Percentiles rank a stretch among this genome's conserved stretches.
phyloP scores from a whole-genome alignment of 1,284 basidiomycete species.

The Pyrrhoderma lamaoense region DNA sequence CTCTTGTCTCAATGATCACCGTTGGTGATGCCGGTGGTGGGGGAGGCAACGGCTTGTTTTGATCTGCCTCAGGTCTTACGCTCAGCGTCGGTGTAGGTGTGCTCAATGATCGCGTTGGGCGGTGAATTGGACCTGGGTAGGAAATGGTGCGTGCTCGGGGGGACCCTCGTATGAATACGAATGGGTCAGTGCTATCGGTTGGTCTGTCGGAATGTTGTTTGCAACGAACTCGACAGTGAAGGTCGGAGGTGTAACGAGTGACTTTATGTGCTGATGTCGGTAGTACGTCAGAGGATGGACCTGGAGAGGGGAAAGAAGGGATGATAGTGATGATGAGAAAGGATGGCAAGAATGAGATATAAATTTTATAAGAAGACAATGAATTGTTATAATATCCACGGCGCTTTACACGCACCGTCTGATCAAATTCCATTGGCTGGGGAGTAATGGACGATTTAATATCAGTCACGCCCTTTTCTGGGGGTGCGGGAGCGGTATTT shows the following conservation, averaged over 20 bases:
- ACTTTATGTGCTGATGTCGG: conserved; percentile 10
- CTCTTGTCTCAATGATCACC: background rate
- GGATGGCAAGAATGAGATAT: too few relatives aligned
- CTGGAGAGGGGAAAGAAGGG: conserved; percentile 4
- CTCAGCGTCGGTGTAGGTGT: background rate
- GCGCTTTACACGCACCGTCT: too few relatives aligned
- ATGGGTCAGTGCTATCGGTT: conserved; percentile 3
- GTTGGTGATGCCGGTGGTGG: conserved; percentile 2
- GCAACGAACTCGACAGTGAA: conserved; percentile 1
- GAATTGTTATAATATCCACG: too few relatives aligned
- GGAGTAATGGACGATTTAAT: too few relatives aligned
- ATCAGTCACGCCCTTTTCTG: too few relatives aligned
- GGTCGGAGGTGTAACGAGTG: conserved; percentile 4
- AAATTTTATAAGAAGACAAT: too few relatives aligned
- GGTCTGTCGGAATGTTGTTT: too few relatives aligned
- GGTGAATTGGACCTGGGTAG: conserved; percentile 5
- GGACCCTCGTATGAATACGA: conserved; percentile 4
- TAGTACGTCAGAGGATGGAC: background rate
- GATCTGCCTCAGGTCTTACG: background rate
- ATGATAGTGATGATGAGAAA: background rate
- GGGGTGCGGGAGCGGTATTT: too few relatives aligned
- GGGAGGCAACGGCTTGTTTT: conserved; percentile 10
- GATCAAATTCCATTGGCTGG: too few relatives aligned
- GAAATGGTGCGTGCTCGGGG: conserved; percentile 9
- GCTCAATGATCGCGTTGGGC: conserved; percentile 9